Base-by-base conservation (phyloP, 2,329 filamentous ascomycete species). In the Aspergillus piperis region DNA sequence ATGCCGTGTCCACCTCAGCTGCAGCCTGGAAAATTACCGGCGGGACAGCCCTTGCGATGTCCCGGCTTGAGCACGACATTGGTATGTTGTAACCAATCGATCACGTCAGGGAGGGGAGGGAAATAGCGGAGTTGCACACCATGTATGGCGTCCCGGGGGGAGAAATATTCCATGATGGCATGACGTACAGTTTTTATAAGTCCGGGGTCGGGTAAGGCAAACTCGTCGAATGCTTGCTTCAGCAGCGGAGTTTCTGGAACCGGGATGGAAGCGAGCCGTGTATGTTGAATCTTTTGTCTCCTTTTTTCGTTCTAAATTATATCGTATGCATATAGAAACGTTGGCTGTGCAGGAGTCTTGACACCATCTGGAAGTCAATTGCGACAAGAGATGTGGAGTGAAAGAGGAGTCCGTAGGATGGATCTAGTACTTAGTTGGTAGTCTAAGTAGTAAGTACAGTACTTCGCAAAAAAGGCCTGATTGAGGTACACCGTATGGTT, bases 161-260 rank as follows among this genome's bases (percentile, higher is more conserved):
- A 66, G 62, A 61, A 59, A 58, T 63, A 36, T 15, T 36, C 32
- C 32, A 36, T 58, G 62, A 59, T 51, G 59, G 61, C 58, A 66
- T 69, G 58, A 63, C 58, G 56, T 36, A 56, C 59, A 48, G 49
- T 38, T 62, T 56, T 62, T 58, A 51, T 57, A 51, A 53, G 50
- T 13, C 17, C 32, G 23, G n/a, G 58, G 59, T 54, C 54, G 61
- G 61, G 58, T 21, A 60, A 42, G 15, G 57, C 53, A 36, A 36
- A 36, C 42, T 48, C 42, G 48, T 59, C 38, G 48, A 62, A 44
- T 56, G 54, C 62, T 60, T 66, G 48, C 62, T 62, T 66, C 59
- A 59, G 60, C 63, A 61, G 58, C 57, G 66, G 64, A 66, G 66
- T 67, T 66, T 53, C 25, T 60, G 61, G 56, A 61, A 60, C 58